Percentiles rank a stretch among this genome's conserved stretches.
Evolutionary conservation across 2,329 filamentous ascomycete genomes (phyloP).

Genomic region (Trichoderma cornu-damae): DNA sequence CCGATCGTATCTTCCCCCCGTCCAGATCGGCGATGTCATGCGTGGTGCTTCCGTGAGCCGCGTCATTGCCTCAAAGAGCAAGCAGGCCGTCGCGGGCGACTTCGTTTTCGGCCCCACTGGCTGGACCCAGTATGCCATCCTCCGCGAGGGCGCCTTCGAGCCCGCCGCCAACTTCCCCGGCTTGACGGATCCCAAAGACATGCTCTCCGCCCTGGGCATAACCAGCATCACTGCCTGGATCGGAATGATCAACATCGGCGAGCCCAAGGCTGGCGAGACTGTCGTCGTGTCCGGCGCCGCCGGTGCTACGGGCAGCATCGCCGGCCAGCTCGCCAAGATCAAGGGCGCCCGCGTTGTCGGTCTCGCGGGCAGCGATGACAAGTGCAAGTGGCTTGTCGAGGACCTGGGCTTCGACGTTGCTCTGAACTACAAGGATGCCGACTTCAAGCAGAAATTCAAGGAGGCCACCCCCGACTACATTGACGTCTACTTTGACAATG

Average conservation of each 20-base stretch:
- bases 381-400: conserved; percentile 59
- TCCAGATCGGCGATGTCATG: conserved; percentile 64
- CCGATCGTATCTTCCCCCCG: conserved; percentile 61
- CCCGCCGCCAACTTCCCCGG: conserved; percentile 38
- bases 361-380: conserved; percentile 61
- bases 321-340: conserved; percentile 72
- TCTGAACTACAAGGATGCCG: conserved; percentile 62
- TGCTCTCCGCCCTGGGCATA: conserved; percentile 57
- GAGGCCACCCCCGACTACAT: conserved; percentile 55
- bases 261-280: conserved; percentile 63
- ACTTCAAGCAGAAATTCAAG: conserved; percentile 56
- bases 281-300: conserved; percentile 75
- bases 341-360: conserved; percentile 59
- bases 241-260: conserved; percentile 63
- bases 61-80: conserved; percentile 55
- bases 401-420: conserved; percentile 63
- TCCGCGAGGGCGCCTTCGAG: conserved; percentile 48
- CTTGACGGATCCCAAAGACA: conserved; percentile 48
- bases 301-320: conserved; percentile 71
- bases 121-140: conserved; percentile 63
- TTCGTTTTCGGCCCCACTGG: conserved; percentile 52
- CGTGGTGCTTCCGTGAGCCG: conserved; percentile 57
- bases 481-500: conserved; percentile 69
- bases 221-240: conserved; percentile 74
- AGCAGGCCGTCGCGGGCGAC: conserved; percentile 51